Conservation (phyloP, 768 basidiomycete species). For the Termitomyces sp. region DNA sequence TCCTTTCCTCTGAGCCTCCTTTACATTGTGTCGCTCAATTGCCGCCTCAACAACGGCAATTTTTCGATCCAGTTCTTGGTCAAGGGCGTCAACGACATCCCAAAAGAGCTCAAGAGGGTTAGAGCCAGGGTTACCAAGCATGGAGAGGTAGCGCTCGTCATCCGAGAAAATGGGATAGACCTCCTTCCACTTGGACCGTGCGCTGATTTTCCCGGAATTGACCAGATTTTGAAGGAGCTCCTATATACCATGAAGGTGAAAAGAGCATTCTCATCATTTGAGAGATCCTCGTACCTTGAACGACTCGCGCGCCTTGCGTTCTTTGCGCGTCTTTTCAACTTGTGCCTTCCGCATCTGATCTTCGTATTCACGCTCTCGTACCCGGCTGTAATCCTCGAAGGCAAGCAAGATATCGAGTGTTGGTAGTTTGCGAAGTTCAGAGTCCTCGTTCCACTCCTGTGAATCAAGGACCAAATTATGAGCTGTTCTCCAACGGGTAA, state of each 20-base stretch:
- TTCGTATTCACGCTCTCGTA: slow-evolving; percentile 88
- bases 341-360: slow-evolving; percentile 76
- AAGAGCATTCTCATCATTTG: not conserved
- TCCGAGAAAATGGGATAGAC: slow-evolving; percentile 73
- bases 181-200: slow-evolving; percentile 89
- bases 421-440: slow-evolving; percentile 77
- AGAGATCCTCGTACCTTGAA: slow-evolving; percentile 60
- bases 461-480: slow-evolving; percentile 73
- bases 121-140: slow-evolving; percentile 92
- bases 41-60: slow-evolving; percentile 63
- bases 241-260: slow-evolving; percentile 28
- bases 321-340: slow-evolving; percentile 79
- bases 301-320: slow-evolving; percentile 86
- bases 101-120: slow-evolving; percentile 96
- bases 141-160: slow-evolving; percentile 78
- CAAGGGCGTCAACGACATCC: slow-evolving; percentile 85
- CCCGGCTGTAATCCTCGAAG: slow-evolving; percentile 91
- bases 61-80: slow-evolving; percentile 79
- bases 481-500: slow-evolving; percentile 90
- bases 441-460: slow-evolving; percentile 72
- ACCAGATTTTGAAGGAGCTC: slow-evolving; percentile 70
- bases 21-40: slow-evolving; percentile 44
- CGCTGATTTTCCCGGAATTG: slow-evolving; percentile 59
- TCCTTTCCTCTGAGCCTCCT: slow-evolving; percentile 22
- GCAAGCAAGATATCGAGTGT: slow-evolving; percentile 88